Percentiles rank a stretch among this genome's conserved stretches.
phyloP scores from a whole-genome alignment of 495 filamentous ascomycete species.

The Xylaria sp. region DNA sequence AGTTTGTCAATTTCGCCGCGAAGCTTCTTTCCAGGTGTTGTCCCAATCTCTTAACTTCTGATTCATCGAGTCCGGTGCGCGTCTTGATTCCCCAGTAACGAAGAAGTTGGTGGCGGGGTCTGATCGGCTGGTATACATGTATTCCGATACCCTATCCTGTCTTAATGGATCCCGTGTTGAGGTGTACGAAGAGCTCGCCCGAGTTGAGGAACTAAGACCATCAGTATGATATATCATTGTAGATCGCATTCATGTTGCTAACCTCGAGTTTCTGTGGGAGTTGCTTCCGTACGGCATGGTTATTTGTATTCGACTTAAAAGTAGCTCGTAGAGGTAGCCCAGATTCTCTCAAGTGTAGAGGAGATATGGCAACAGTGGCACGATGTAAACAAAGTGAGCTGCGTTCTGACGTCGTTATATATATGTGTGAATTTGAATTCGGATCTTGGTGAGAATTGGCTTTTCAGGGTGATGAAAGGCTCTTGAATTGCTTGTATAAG shows the following conservation, averaged over 20 bases:
- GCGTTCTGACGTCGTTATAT: neutral
- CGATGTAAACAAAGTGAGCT: neutral
- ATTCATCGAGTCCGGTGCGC: neutral
- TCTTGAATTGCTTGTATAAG: neutral
- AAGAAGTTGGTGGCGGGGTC: slow-evolving; percentile 9
- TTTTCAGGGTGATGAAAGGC: neutral
- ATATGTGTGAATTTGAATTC: neutral
- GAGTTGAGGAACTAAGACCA: neutral
- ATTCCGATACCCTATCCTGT: neutral
- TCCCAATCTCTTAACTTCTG: slow-evolving; percentile 16
- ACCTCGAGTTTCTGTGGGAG: neutral
- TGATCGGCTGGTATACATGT: neutral
- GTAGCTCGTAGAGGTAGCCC: neutral
- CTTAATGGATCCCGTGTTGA: neutral
- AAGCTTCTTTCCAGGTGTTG: neutral
- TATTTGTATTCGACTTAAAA: neutral
- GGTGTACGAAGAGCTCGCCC: neutral
- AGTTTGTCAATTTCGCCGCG: slow-evolving; percentile 12
- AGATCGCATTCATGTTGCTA: neutral
- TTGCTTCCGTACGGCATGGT: slow-evolving; percentile 6
- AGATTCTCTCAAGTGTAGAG: neutral
- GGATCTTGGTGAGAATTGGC: neutral
- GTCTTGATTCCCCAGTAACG: neutral
- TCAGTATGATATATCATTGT: neutral
- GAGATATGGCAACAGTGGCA: neutral